phyloP scores from a whole-genome alignment of 192 early-diverging fungal species.

The Umbelopsis ramanniana region DNA sequence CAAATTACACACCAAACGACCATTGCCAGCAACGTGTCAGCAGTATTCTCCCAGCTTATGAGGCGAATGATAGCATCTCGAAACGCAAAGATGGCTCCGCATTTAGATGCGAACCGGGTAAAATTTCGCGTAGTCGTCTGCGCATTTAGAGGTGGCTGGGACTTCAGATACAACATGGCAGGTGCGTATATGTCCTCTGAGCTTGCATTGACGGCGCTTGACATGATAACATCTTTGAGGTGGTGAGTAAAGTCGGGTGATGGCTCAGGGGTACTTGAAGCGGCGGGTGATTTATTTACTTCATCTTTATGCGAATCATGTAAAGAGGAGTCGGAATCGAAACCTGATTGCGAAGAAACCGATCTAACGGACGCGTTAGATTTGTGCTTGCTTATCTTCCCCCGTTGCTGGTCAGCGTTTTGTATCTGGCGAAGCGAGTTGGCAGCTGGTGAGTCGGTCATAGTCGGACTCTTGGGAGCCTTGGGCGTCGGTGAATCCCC shows the following conservation, averaged over 20 bases:
- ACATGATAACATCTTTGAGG: slow-evolving; percentile 48
- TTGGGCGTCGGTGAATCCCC: slow-evolving; percentile 3
- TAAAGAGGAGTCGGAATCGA: neutral
- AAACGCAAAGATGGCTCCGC: slow-evolving; percentile 65
- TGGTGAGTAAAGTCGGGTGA: slow-evolving; percentile 35
- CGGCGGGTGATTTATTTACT: slow-evolving; percentile 23
- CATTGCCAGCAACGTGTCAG: slow-evolving; percentile 60
- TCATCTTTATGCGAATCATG: slow-evolving; percentile 1
- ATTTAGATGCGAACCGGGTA: slow-evolving; percentile 64
- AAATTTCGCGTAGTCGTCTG: slow-evolving; percentile 74
- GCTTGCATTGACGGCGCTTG: slow-evolving; percentile 48
- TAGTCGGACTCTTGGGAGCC: neutral
- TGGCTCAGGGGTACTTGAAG: slow-evolving; percentile 30
- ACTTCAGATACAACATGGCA: slow-evolving; percentile 45
- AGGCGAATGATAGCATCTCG: slow-evolving; percentile 66
- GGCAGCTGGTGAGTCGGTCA: slow-evolving; percentile 19
- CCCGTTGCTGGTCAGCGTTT: slow-evolving; percentile 12
- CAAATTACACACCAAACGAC: slow-evolving; percentile 58
- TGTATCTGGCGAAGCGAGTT: slow-evolving; percentile 15
- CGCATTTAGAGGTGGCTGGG: slow-evolving; percentile 56
- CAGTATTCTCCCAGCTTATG: slow-evolving; percentile 72
- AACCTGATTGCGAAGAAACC: slow-evolving; percentile 17
- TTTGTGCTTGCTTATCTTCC: neutral
- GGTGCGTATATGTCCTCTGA: slow-evolving; percentile 44
- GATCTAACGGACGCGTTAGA: slow-evolving; percentile 20